A percentile compares a stretch with the other conserved stretches of the same genome.
Evolutionary conservation across 176 grass and related monocot genomes (phyloP).

Genomic region (Urochloa ruziziensis): DNA sequence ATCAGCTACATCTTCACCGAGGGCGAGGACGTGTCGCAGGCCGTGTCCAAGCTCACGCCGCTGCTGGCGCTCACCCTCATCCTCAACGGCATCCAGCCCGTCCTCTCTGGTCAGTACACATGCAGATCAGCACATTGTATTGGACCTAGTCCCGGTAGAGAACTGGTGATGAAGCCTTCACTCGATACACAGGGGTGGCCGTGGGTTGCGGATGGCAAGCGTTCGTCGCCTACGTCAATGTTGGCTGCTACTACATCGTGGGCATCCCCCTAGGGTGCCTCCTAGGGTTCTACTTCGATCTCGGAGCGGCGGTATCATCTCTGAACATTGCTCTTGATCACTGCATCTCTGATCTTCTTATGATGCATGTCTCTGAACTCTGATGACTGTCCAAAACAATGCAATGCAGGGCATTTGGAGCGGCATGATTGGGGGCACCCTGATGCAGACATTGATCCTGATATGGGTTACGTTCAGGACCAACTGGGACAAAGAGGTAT

Average conservation of each 20-base stretch:
- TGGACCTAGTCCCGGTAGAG: background rate
- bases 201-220: constrained; percentile 56
- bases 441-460: constrained; percentile 77
- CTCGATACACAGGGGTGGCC: constrained; percentile 27
- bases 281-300: constrained; percentile 41
- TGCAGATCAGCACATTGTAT: background rate
- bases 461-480: constrained; percentile 63
- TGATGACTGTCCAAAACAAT: background rate
- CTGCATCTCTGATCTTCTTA: background rate
- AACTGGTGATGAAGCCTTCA: background rate
- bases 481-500: constrained; percentile 85
- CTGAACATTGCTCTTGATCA: background rate
- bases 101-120: constrained; percentile 9
- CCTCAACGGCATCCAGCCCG: constrained; percentile 33
- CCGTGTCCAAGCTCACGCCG: constrained; percentile 43
- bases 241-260: constrained; percentile 50
- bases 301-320: constrained; percentile 32
- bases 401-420: constrained; percentile 67
- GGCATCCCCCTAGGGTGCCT: constrained; percentile 42
- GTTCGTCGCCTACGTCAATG: constrained; percentile 51
- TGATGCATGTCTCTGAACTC: background rate
- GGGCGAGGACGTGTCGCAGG: constrained; percentile 38
- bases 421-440: constrained; percentile 81
- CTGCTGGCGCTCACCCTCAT: constrained; percentile 36
- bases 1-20: constrained; percentile 66